Conservation (phyloP, 73 alveolate species). For the Vitrella brassicaformis region DNA sequence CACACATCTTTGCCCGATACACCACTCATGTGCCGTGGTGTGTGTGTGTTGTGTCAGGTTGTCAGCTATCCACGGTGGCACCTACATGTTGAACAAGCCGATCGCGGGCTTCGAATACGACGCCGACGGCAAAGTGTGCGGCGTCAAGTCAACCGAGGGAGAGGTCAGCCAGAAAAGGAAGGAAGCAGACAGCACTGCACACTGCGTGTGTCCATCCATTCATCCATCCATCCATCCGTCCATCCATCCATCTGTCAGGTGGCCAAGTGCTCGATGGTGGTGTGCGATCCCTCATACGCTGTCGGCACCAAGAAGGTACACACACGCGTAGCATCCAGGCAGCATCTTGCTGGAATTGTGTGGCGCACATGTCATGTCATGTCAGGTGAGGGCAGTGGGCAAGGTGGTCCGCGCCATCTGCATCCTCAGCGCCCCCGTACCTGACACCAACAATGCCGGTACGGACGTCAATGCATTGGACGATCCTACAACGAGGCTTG, state of each 20-base stretch:
- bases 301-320: constrained; percentile 26
- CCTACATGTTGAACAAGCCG: constrained; percentile 87
- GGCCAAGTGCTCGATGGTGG: constrained; percentile 65
- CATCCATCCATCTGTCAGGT: no score
- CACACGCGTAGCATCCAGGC: no score
- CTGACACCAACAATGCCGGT: constrained; percentile 67
- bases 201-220: no score
- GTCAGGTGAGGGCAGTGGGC: constrained; percentile 49
- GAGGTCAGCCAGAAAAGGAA: no score
- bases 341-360: not conserved
- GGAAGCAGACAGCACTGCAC: no score
- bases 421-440: constrained; percentile 91
- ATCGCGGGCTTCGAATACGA: constrained; percentile 84
- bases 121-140: constrained; percentile 61
- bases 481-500: not conserved
- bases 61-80: constrained; percentile 92
- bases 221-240: no score
- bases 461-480: not conserved
- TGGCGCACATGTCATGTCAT: not conserved
- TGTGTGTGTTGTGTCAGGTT: constrained; percentile 67
- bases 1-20: not conserved
- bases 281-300: constrained; percentile 94
- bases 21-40: no score
- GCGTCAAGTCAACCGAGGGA: constrained; percentile 16
- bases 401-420: constrained; percentile 86